Conservation (phyloP, 352 stramenopile genomes). For the Pseudoperonospora humuli region DNA sequence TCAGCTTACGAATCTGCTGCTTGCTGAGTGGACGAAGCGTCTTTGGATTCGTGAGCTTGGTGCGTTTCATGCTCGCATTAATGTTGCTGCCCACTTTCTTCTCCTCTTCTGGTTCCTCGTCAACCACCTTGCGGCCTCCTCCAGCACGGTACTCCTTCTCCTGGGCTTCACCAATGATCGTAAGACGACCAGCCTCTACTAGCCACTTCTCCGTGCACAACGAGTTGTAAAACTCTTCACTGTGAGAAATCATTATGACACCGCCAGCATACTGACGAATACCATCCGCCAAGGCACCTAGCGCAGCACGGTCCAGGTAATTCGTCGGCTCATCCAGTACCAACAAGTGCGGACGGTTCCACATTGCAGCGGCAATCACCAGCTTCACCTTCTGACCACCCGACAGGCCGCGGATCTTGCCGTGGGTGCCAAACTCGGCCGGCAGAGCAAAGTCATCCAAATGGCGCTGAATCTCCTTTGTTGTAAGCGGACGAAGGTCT, state of each 20-base stretch:
- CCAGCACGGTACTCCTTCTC: constrained; percentile 51
- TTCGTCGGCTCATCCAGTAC: constrained; percentile 87
- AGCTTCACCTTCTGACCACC: constrained; percentile 80
- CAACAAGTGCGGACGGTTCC: constrained; percentile 79
- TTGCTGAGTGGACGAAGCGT: constrained; percentile 58
- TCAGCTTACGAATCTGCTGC: constrained; percentile 57
- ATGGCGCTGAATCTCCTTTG: constrained; percentile 66
- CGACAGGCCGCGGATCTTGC: constrained; percentile 71
- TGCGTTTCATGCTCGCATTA: constrained; percentile 53
- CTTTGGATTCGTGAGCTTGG: constrained; percentile 63
- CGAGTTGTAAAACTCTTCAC: constrained; percentile 77
- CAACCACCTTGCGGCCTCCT: constrained; percentile 41
- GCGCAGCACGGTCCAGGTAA: constrained; percentile 68
- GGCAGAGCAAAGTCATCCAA: constrained; percentile 63
- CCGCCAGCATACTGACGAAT: constrained; percentile 66
- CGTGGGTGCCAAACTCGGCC: constrained; percentile 72
- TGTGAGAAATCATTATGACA: constrained; percentile 80
- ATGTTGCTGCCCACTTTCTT: constrained; percentile 35
- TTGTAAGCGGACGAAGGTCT: constrained; percentile 55
- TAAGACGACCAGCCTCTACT: constrained; percentile 53
- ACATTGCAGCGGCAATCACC: constrained; percentile 72
- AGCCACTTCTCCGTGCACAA: constrained; percentile 73
- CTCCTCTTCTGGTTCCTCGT: constrained; percentile 46
- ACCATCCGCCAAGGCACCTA: constrained; percentile 52
- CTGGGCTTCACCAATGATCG: constrained; percentile 61